A percentile compares a stretch with the other conserved stretches of the same genome.
phyloP scores from a whole-genome alignment of 257 asterid species.

The Solanum etuberosum region DNA sequence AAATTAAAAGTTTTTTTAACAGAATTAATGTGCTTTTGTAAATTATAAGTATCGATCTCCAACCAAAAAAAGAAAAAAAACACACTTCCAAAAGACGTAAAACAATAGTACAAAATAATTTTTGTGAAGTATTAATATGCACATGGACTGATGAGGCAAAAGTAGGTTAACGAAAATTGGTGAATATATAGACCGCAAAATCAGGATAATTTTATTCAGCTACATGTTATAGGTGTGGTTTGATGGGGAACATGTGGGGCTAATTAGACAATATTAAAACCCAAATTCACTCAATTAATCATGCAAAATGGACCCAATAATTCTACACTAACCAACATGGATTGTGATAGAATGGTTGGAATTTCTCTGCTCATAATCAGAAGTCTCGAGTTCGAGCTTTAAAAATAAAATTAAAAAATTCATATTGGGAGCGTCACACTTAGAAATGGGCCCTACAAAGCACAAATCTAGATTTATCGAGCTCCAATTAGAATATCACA shows the following conservation, averaged over 20 bases:
- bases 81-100: not conserved
- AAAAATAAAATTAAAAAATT: not conserved
- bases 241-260: not conserved
- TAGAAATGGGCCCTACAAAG: not conserved
- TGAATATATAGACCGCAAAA: not conserved
- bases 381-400: accelerated
- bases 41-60: not conserved
- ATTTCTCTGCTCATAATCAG: accelerated
- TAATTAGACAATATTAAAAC: not conserved
- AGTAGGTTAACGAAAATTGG: not conserved
- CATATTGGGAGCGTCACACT: too few relatives aligned
- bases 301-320: not conserved
- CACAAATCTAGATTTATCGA: not conserved
- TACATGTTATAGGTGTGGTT: not conserved
- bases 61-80: not conserved
- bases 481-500: not conserved
- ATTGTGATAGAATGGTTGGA: not conserved
- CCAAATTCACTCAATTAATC: not conserved
- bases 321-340: not conserved
- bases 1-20: not conserved
- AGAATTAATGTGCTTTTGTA: not conserved
- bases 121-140: not conserved
- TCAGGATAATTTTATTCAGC: not conserved
- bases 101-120: not conserved
- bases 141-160: not conserved